A percentile compares a stretch with the other conserved stretches of the same genome.
These are phyloP conservation scores for Scheffersomyces insectosa DNA, from an alignment of 1,139 yeast species.

Conservation along the genomic window DNA sequence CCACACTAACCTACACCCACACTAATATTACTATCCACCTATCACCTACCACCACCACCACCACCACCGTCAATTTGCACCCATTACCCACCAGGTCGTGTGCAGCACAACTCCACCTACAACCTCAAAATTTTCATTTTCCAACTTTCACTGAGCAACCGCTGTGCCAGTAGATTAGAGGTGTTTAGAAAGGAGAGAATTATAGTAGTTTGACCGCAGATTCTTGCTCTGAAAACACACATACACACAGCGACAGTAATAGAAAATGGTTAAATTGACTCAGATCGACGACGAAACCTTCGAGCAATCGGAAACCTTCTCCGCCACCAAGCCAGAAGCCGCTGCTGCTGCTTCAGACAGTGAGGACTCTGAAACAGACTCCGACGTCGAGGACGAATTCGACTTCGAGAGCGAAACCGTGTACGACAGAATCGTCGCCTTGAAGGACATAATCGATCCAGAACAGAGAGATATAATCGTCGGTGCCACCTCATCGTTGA, in stretches of 20 bases:
- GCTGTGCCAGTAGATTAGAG: no score
- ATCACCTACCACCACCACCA: no score
- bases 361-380: slow-evolving; percentile 65
- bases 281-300: slow-evolving; percentile 58
- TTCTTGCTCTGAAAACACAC: no score
- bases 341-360: slow-evolving; percentile 35
- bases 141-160: no score
- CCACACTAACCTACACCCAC: no score
- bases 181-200: no score
- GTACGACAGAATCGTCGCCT: slow-evolving; percentile 83
- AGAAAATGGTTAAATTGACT: slow-evolving; percentile 69
- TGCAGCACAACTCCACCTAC: no score
- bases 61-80: no score
- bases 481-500: slow-evolving; percentile 34
- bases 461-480: slow-evolving; percentile 63
- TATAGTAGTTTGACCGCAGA: no score
- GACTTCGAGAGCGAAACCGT: slow-evolving; percentile 82
- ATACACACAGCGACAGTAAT: not conserved
- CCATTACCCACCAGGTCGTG: no score
- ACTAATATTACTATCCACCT: no score
- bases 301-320: slow-evolving; percentile 19
- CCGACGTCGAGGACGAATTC: slow-evolving; percentile 42
- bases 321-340: slow-evolving; percentile 11
- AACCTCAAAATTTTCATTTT: no score
- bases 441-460: slow-evolving; percentile 91